Evolutionary conservation across 2,329 filamentous ascomycete genomes (phyloP), one percentile per base, ranked within the genome.

Genomic region (Cladophialophora exuberans): DNA sequence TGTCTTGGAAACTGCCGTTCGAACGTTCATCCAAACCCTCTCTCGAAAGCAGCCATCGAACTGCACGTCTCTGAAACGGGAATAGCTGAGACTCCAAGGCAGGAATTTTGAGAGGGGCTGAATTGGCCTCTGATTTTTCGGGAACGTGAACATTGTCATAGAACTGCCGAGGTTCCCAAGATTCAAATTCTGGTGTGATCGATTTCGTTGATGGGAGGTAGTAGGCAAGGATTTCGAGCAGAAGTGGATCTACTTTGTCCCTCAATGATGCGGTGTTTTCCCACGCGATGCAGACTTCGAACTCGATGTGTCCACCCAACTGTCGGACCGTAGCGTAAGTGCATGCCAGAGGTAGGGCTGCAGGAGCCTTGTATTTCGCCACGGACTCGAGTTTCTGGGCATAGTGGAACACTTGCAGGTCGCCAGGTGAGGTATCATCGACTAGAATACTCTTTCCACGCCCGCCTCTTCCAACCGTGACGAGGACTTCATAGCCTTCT

Each of bases 101-200:
- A 22, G 70, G 64, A 53, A 70, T 72, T 31, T 69, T 64, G 5
- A 76, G 61, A 5, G 69, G 60, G 28, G 67, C 65, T 4, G 72
- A 70, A 23, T 69, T 48, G n/a, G 61, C 62, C 10, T 66, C 54
- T 2, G 65, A 66, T 30, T 70, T 63, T 17, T 62, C 60, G 10
- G 76, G 76, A 20, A 78, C 72, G 62, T 78, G 70, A 35, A 78
- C 76, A 62, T 71, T 76, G 23, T 75, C 70, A 48, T 79, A 79
- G 56, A 79, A 79, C 42, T 77, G 73, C 15, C 70, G 64, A 13
- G 69, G 67, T 20, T 62, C 46, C 63, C 64, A 66, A 3, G 45
- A 13, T 45, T 58, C 54, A 17, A 57, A 46, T 2, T n/a, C n/a
- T 3, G 48, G 43, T 6, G 43, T n/a, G 13, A 28, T 17, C 10